These are phyloP conservation scores for Geum urbanum DNA, from an alignment of 306 rosid genomes.

Conservation along the genomic window DNA sequence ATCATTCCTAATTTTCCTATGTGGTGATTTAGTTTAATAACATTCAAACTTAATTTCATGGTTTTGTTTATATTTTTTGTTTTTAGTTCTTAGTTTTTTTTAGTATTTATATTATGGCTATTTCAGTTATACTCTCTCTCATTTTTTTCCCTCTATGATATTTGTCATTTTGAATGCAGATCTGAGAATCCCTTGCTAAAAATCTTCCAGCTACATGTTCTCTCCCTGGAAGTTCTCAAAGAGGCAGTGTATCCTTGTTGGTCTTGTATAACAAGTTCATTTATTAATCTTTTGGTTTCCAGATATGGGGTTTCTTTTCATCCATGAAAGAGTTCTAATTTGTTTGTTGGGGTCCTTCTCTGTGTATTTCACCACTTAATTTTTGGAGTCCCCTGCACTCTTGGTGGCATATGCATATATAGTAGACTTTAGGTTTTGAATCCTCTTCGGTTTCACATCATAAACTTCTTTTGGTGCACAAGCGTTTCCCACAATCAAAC, in stretches of 20 bases:
- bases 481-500: not conserved
- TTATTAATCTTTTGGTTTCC: not conserved
- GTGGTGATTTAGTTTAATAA: not conserved
- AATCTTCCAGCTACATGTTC: slow-evolving; percentile 68
- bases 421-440: not conserved
- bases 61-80: not conserved
- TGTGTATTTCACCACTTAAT: slow-evolving; percentile 16
- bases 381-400: slow-evolving; percentile 8
- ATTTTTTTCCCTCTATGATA: slow-evolving; percentile 19
- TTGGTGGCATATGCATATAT: not conserved
- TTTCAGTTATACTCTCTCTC: slow-evolving; percentile 13
- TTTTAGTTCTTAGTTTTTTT: not conserved
- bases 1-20: not conserved
- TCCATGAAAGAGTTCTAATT: slow-evolving; percentile 2
- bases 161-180: slow-evolving; percentile 47
- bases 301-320: not conserved
- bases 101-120: not conserved
- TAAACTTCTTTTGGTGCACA: not conserved
- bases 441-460: not conserved
- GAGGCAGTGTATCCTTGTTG: slow-evolving; percentile 95
- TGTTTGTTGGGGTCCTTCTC: slow-evolving; percentile 1
- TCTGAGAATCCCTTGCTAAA: slow-evolving; percentile 53
- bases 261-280: slow-evolving; percentile 25
- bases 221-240: slow-evolving; percentile 80
- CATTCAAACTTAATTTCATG: not conserved